Evolutionary conservation across 2,329 filamentous ascomycete genomes (phyloP), one percentile per base, ranked within the genome.

Genomic region (Pseudocercospora fijiensis): DNA sequence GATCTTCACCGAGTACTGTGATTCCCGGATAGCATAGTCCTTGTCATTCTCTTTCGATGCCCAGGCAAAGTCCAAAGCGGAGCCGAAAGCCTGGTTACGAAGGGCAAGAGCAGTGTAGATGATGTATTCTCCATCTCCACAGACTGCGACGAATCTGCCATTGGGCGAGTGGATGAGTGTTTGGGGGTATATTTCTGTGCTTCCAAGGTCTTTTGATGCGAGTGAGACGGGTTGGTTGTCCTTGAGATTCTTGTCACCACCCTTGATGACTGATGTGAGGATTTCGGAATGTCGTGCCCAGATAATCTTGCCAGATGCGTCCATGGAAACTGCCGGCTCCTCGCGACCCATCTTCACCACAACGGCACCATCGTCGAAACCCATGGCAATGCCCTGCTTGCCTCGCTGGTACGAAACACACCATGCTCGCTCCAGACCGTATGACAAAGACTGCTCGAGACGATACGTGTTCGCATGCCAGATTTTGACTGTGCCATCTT

Each of bases 401-500:
- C 93, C 93, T 76, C 92, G 90, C 77, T 99, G 95, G 75, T 96
- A 97, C 26, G 92, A 89, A 52, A 98, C 92, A 85, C 95, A 98
- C 95, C 95, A 99, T 61, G 94, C 95, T 74, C 95, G 87, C 79
- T 99, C 95, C 56, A 99, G 81, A 28, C 93, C 95, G 78, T 99
- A 99, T 81, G 92, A 97, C 67, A 99, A 82, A 0, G 93, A 96
- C 76, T 98, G 95, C 78, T 98, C 95, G 65, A 98, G 86, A 69
- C 95, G 86, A 79, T 98, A 98, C 59, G 95, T 99, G 75, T 96
- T 97, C 69, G 94, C 93, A 77, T 99, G 93, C 95, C 95, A 99
- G 78, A 99, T 93, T 79, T 96, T 96, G 76, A 99, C 88, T 0
- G 93, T 96, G 69, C 94, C 94, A 78, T 99, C 95, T 79, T 99